These are phyloP conservation scores for Globisporangium spiculum DNA, from an alignment of 352 stramenopile genomes.

Conservation along the genomic window DNA sequence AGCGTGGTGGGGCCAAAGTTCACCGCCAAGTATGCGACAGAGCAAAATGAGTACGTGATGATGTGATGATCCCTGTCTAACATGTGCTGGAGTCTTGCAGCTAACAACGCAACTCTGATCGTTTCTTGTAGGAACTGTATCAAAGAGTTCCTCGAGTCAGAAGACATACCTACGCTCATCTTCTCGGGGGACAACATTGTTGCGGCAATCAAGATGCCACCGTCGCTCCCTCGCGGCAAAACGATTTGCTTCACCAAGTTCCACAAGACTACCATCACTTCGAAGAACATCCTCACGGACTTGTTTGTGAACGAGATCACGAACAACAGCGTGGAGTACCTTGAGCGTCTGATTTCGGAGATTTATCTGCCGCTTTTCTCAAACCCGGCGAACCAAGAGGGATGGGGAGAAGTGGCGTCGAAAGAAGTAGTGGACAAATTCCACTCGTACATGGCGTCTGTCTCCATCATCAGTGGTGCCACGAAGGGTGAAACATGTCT, in stretches of 20 bases:
- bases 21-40: conserved; percentile 77
- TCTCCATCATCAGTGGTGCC: conserved; percentile 95
- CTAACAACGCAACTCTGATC: not conserved
- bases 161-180: conserved; percentile 85
- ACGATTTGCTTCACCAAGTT: conserved; percentile 92
- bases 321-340: conserved; percentile 91
- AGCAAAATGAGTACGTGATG: conserved; percentile 70
- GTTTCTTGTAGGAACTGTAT: conserved; percentile 47
- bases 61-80: not conserved
- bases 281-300: conserved; percentile 85
- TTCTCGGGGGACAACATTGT: conserved; percentile 89
- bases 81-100: not conserved
- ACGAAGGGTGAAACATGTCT: conserved; percentile 97
- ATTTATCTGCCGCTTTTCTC: conserved; percentile 95
- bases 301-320: conserved; percentile 87
- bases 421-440: conserved; percentile 97
- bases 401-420: conserved; percentile 95
- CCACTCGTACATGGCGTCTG: conserved; percentile 95
- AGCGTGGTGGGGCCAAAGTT: conserved; percentile 67
- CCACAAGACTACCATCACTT: conserved; percentile 72
- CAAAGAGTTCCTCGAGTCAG: conserved; percentile 87
- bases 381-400: conserved; percentile 94
- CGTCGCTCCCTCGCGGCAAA: conserved; percentile 83
- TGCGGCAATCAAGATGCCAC: conserved; percentile 85
- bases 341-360: conserved; percentile 93